Conservation (phyloP, 495 filamentous ascomycete species). For the Tuber borchii region DNA sequence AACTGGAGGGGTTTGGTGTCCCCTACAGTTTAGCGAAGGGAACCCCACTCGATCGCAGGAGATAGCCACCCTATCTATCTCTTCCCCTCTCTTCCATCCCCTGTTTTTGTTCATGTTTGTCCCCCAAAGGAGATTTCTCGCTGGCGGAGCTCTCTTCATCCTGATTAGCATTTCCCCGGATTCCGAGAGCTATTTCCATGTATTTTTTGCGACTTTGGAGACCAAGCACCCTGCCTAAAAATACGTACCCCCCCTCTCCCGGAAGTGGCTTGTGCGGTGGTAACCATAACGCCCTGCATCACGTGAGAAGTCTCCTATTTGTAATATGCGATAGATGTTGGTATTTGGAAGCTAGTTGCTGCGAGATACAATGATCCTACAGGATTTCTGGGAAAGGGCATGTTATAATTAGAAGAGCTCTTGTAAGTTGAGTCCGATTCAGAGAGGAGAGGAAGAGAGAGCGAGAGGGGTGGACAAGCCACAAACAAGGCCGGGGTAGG, state of each 20-base stretch:
- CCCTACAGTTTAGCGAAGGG: not conserved
- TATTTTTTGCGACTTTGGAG: not conserved
- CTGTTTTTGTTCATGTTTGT: no score
- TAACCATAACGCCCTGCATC: not conserved
- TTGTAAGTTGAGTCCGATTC: not conserved
- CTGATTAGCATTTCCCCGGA: not conserved
- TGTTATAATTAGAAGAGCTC: not conserved
- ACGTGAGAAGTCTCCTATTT: not conserved
- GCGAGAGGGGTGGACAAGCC: not conserved
- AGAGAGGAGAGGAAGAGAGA: not conserved
- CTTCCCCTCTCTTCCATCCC: not conserved
- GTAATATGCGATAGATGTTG: not conserved
- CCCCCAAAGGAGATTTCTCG: not conserved
- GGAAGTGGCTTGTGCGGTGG: not conserved
- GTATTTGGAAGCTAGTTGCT: not conserved
- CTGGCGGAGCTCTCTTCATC: not conserved
- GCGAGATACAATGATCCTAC: not conserved
- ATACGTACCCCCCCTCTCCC: not conserved
- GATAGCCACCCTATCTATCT: not conserved
- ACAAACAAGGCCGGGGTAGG: not conserved
- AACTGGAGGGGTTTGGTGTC: not conserved
- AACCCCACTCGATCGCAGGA: not conserved
- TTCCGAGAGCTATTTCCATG: not conserved
- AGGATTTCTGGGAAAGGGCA: not conserved
- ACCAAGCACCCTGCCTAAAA: not conserved